A percentile compares a stretch with the other conserved stretches of the same genome.
phyloP scores from a whole-genome alignment of 495 filamentous ascomycete species.

The Hyaloscypha bicolor region DNA sequence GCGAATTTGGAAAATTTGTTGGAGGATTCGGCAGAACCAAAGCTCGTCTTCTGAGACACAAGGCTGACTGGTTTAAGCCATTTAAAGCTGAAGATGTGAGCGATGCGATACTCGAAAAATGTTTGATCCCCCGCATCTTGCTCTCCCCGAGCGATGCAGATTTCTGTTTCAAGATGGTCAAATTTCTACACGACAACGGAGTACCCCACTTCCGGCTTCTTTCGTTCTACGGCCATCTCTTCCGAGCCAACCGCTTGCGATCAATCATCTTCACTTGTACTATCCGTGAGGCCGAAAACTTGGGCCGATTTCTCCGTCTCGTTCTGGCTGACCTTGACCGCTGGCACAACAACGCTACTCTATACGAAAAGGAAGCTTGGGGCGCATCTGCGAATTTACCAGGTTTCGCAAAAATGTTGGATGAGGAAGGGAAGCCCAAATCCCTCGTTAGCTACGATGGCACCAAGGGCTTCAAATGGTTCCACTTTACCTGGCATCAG shows the following conservation, averaged over 20 bases:
- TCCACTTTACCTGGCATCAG: slow-evolving; percentile 90
- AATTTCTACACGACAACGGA: slow-evolving; percentile 78
- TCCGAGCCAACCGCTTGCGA: slow-evolving; percentile 76
- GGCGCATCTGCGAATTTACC: slow-evolving; percentile 39
- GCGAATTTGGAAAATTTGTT: slow-evolving; percentile 71
- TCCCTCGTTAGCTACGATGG: slow-evolving; percentile 79
- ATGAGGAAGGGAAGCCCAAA: slow-evolving; percentile 65
- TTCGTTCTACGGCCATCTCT: slow-evolving; percentile 79
- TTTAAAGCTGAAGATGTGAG: slow-evolving; percentile 68
- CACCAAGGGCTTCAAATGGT: slow-evolving; percentile 62
- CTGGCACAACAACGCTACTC: slow-evolving; percentile 79
- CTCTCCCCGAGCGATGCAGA: slow-evolving; percentile 85
- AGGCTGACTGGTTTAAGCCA: slow-evolving; percentile 75
- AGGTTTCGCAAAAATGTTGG: slow-evolving; percentile 62
- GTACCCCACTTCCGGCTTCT: slow-evolving; percentile 87
- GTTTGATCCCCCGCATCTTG: slow-evolving; percentile 82
- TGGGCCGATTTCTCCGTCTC: slow-evolving; percentile 85
- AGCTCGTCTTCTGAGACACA: slow-evolving; percentile 70
- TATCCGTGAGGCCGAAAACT: slow-evolving; percentile 83
- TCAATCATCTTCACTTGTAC: slow-evolving; percentile 86
- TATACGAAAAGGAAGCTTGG: slow-evolving; percentile 80
- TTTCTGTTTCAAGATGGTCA: slow-evolving; percentile 82
- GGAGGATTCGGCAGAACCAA: slow-evolving; percentile 63
- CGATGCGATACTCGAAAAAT: slow-evolving; percentile 80
- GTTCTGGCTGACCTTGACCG: slow-evolving; percentile 72